Evolutionary conservation across 768 basidiomycete species (phyloP), one percentile per base, ranked within the genome.

Genomic region (Tremella yokohamensis): DNA sequence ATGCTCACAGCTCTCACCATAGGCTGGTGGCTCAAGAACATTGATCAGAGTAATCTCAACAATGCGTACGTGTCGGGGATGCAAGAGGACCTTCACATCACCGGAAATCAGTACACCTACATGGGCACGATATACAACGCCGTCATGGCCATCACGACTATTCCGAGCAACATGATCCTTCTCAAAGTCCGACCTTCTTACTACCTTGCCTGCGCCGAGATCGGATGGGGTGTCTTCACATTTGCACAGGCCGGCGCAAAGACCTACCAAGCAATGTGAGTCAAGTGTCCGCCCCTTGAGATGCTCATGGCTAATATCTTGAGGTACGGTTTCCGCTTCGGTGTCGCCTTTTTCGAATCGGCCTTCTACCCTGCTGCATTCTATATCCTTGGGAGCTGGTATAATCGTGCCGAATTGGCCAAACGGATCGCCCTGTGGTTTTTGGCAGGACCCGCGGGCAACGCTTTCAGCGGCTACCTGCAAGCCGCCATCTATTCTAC

Each of bases 1-100:
- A 63, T 65, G 40, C 48, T 69, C 49, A 51, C 67, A 2, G 40
- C 48, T 8, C 40, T 63, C 22, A 59, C 60, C 18, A 42, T 69
- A 20, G 67, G 67, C 6, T 65, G 55, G 48, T 63, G 52, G 55
- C 29, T 63, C 38, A 68, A 68, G 49, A 54, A 64, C 37, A 25
- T 66, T 13, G 59, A 61, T 49, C 65, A 66, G 26, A 58, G 52
- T 42, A 66, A 66, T 15, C 38, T 49, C 7, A 48, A 39, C 40
- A 58, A 58, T n/a, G 57, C 57, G 42, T 58, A 65, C 40, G 64
- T 59, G 0, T 58, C 60, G 3, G 69, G 69, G 6, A 69, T 69
- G 68, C 58, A 64, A 24, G 68, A 66, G 39, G 64, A 58, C 29
- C 50, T 69, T n/a, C 26, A 64, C 57, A 55, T 69, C 40, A 44